These are phyloP conservation scores for Dendrocalamus latiflorus DNA, from an alignment of 202 grass and related monocot species.

Conservation along the genomic window DNA sequence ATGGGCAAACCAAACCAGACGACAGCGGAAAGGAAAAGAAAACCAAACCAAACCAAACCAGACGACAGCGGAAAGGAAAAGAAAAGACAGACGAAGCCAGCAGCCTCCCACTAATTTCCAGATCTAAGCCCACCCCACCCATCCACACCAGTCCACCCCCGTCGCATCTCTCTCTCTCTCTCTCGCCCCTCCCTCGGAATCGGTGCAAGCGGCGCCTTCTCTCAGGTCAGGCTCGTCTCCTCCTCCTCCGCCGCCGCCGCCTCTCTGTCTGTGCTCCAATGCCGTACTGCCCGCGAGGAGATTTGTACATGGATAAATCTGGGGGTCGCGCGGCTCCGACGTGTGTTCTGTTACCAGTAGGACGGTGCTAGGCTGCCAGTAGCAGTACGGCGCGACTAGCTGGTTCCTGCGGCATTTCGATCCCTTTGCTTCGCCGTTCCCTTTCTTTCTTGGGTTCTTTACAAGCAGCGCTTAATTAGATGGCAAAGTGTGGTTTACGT, in stretches of 20 bases:
- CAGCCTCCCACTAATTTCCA: neutral
- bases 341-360: no score
- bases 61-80: no score
- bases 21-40: no score
- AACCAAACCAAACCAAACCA: no score
- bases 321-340: no score
- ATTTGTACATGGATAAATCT: neutral
- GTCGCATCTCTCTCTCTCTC: neutral
- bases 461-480: neutral
- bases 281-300: neutral
- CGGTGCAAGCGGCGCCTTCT: conserved; percentile 1
- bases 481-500: no score
- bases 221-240: neutral
- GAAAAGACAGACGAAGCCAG: no score
- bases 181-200: neutral
- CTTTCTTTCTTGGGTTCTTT: neutral
- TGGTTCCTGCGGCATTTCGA: neutral
- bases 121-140: conserved; percentile 15
- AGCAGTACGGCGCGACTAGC: neutral
- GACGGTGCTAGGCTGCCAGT: neutral
- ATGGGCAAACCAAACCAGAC: no score
- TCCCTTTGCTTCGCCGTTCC: neutral
- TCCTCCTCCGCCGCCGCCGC: neutral
- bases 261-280: neutral
- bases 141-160: conserved; percentile 12